Base-by-base conservation (phyloP, 306 rosid genomes). In the Castanea crenata region DNA sequence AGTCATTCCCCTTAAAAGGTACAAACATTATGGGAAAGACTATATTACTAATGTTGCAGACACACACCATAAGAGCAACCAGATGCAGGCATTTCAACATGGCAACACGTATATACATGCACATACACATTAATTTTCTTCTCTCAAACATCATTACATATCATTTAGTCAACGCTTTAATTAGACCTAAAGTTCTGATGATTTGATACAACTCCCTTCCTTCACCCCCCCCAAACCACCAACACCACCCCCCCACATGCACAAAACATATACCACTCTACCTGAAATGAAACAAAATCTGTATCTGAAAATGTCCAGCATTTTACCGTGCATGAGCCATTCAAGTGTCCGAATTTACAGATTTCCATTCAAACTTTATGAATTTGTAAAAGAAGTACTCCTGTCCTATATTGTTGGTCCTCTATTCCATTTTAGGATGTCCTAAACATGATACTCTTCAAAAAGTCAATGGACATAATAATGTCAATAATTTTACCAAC, bases 21-120 rank as follows among this genome's bases (percentile, higher is more conserved):
- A 57, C 54, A 18, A 61, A 76, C 58, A 35, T 68, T 77, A 55
- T 23, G 61, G 73, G 44, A 75, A 59, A 31, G 35, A 70, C 54
- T 61, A 23, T 35, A 68, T 29, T 69, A 67, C 74, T 16, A 56
- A 76, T 64, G 62, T 67, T 67, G 56, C 49, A 34, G 52, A 34
- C 51, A 67, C 14, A 19, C 29, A 67, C 27, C 29, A 35, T 4
- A 67, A 9, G 35, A 34, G 1, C 27, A 67, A 67, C 49, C 72
- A 67, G 35, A 67, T 2, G 51, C 51, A 67, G 23, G 27, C 25
- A 20, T 34, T 3, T 11, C 14, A 19, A 25, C 61, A 16, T 16
- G 15, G 72, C 31, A 29, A 61, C 21, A 35, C 27, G n/a, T 59
- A 23, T n/a, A 21, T 59, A 5, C 6, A 3, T 21, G 32, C 29